phyloP scores from a whole-genome alignment of 176 grass and related monocot genomes.

The Avena insularis region DNA sequence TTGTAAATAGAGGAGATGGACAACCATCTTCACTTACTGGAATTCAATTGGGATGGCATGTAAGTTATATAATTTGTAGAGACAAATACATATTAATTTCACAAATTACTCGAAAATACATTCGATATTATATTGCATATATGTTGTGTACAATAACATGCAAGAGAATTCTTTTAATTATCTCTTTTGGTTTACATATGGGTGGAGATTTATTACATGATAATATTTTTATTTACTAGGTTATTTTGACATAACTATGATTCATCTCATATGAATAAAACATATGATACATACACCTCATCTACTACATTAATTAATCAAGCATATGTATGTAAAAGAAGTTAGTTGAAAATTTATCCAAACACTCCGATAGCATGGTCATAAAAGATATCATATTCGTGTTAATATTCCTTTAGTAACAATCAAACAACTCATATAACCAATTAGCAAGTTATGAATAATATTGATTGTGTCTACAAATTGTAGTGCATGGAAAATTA shows the following conservation, averaged over 20 bases:
- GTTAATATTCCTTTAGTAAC: too few relatives aligned
- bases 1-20: slow-evolving; percentile 6
- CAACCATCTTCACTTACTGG: not conserved
- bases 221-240: not conserved
- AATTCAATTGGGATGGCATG: slow-evolving; percentile 3
- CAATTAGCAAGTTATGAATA: not conserved
- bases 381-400: too few relatives aligned
- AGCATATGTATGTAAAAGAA: too few relatives aligned
- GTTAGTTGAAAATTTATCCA: too few relatives aligned
- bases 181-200: not conserved
- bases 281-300: too few relatives aligned
- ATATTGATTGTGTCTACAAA: not conserved
- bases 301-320: too few relatives aligned
- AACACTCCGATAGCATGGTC: too few relatives aligned
- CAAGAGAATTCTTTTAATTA: not conserved
- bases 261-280: too few relatives aligned
- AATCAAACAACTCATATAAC: not conserved
- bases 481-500: not conserved
- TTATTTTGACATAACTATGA: not conserved
- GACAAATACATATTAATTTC: not conserved
- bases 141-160: not conserved
- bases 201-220: not conserved
- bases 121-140: not conserved
- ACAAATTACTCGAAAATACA: not conserved
- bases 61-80: not conserved